Evolutionary conservation across 345 rosid species (phyloP).

Genomic region (Gossypium anomalum): DNA sequence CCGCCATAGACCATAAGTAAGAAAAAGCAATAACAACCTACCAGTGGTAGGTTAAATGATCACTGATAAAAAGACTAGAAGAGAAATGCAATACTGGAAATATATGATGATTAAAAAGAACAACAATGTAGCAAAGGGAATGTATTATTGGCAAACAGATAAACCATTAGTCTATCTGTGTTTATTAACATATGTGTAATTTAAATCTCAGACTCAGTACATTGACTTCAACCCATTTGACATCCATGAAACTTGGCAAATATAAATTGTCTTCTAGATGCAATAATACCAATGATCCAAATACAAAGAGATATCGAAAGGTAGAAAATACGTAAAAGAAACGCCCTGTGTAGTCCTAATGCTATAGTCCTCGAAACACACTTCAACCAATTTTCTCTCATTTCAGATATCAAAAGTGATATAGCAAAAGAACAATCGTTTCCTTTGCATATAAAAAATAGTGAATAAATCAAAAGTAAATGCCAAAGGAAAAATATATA

Average conservation of each 20-base stretch:
- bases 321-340: not conserved
- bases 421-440: not conserved
- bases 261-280: not conserved
- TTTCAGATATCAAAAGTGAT: not conserved
- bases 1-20: not conserved
- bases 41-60: not conserved
- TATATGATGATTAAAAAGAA: not conserved
- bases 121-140: not conserved
- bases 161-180: not conserved
- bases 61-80: not conserved
- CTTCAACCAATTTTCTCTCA: not conserved
- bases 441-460: not conserved
- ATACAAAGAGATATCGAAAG: not conserved
- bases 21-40: not conserved
- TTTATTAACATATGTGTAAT: not conserved
- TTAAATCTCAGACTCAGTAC: not conserved
- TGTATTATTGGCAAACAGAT: not conserved
- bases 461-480: not conserved
- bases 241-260: not conserved
- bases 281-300: not conserved
- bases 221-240: not conserved
- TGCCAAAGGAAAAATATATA: not conserved
- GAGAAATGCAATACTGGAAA: not conserved
- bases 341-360: not conserved
- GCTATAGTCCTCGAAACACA: not conserved